Evolutionary conservation across 441 rosid species (phyloP), one percentile per base, ranked within the genome.

Genomic region (Adansonia madagascariensis): DNA sequence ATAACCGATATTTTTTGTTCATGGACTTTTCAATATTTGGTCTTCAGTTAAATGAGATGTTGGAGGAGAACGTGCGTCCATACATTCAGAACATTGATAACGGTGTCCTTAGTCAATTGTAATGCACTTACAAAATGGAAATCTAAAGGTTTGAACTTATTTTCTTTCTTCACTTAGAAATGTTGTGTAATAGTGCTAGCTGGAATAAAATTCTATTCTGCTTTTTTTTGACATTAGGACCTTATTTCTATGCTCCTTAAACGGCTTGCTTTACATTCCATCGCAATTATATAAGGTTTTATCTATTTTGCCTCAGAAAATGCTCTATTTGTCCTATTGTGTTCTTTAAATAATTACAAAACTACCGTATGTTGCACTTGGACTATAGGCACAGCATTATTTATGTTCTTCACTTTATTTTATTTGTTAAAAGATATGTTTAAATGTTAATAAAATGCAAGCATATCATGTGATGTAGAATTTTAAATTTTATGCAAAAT

Each of bases 41-140:
- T 73, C 73, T 59, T 74, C 84, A 95, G 98, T 84, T 95, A 86
- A 92, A 89, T 74, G 91, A 93, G 77, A 84, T 91, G 88, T 79
- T 95, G 87, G 94, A 86, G 85, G 94, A 95, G 88, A 93, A 95
- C 87, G 92, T 91, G 68, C 87, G 83, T 44, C 98, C 97, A 3
- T 91, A 77, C 86, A 67, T 87, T 68, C 86, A 89, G 85, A 88
- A 89, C 39, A 75, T 77, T 0, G 84, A 82, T 72, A 86, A 67
- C 20, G 73, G 74, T 15, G 86, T 84, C 74, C 92, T 44, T 88
- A 56, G 35, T 92, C 93, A 60, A 91, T 95, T 47, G 47, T 93
- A 73, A 73, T 90, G 43, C 87, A 81, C 57, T 75, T 93, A 1
- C 87, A 86, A 75, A 80, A 82, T 62, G 84, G 75, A 2, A 71